Base-by-base conservation (phyloP, 2,329 filamentous ascomycete species). In the Gnomoniopsis smithogilvyi region DNA sequence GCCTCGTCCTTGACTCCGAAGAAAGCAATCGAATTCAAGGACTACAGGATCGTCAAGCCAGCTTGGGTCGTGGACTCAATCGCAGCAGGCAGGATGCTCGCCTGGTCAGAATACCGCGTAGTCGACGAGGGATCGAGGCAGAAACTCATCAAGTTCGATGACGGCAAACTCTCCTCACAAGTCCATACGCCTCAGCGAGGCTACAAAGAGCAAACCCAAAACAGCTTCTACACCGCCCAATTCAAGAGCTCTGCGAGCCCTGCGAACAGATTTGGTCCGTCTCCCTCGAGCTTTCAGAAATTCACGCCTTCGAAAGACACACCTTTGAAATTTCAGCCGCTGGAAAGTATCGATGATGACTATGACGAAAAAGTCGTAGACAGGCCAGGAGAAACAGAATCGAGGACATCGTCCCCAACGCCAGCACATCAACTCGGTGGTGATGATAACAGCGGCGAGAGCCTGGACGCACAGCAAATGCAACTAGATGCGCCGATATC, bases 41-140 rank as follows among this genome's bases (percentile, higher is more conserved):
- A 85, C 64, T 97, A 98, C 72, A 86, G 94, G 49, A 91, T 99
- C 41, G 95, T 97, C 53, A 96, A 95, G 72, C 95, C 95, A 1
- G 87, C 91, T 21, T 99, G 95, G 95, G 84, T 99, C 3, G 88
- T 92, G 15, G 94, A 99, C 66, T 97, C 93, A 62, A 85, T 98
- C 49, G 80, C 85, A 59, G 90, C 91, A 7, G 92, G 92, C 6
- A 89, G 84, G 67, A 74, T 97, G 48, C 78, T 98, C 30, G 89
- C 94, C 0, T 99, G 96, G 95, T 81, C 89, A 61, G 80, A 86
- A 14, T 99, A 95, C 69, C 85, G 91, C 33, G 86, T 97, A 0
- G 77, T 97, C 3, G 90, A 95, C 64, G 91, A 96, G 71, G 92
- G 92, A 0, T 85, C 88, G 0, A 84, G 86, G 11, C 95, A 99